Percentiles rank a stretch among this genome's conserved stretches.
phyloP scores from a whole-genome alignment of 2,329 filamentous ascomycete species.

The Sporothrix phasma region DNA sequence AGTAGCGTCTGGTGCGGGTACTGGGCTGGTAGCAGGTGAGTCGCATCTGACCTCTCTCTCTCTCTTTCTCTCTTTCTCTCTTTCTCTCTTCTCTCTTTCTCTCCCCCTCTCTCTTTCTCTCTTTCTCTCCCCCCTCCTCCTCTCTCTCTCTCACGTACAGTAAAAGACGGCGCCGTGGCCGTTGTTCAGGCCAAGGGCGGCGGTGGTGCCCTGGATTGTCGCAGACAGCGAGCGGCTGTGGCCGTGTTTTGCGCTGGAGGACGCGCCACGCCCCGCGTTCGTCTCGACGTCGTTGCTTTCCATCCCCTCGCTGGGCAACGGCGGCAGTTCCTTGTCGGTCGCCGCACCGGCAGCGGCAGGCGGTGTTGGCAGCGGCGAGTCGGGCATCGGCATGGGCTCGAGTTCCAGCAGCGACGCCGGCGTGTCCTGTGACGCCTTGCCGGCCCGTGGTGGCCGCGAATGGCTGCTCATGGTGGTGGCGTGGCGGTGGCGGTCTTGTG shows the following conservation, averaged over 20 bases:
- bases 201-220: slow-evolving; percentile 21
- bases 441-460: slow-evolving; percentile 25
- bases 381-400: slow-evolving; percentile 67
- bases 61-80: background rate
- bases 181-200: slow-evolving; percentile 3
- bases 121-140: background rate
- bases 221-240: slow-evolving; percentile 8
- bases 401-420: slow-evolving; percentile 62
- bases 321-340: slow-evolving; percentile 37
- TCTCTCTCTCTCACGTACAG: background rate
- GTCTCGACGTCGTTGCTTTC: background rate
- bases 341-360: slow-evolving; percentile 23
- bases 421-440: slow-evolving; percentile 41
- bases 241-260: background rate
- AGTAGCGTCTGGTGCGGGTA: slow-evolving; percentile 76
- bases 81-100: background rate
- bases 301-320: slow-evolving; percentile 30
- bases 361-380: slow-evolving; percentile 31
- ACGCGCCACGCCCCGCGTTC: background rate
- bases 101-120: background rate
- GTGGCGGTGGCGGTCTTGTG: background rate
- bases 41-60: too few species aligned
- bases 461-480: slow-evolving; percentile 10
- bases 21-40: too few species aligned
- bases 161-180: slow-evolving; percentile 60